Percentiles rank a stretch among this genome's conserved stretches.
Conservation (phyloP, 345 rosid genomes). For the Gossypium sturtianum region DNA sequence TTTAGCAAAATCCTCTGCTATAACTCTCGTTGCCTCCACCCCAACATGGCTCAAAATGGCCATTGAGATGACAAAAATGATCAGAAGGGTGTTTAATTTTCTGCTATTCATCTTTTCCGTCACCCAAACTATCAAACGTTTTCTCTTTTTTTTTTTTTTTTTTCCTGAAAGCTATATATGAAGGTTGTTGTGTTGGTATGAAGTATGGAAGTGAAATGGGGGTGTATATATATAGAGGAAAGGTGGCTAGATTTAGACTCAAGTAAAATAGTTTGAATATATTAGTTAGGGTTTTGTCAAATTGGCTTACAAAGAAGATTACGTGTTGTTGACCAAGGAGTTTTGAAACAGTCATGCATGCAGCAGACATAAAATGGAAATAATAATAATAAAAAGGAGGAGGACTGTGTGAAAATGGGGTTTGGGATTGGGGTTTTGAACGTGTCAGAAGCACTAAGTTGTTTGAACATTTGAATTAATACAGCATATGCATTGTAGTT, state of each 20-base stretch:
- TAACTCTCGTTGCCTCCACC: slow-evolving; percentile 34
- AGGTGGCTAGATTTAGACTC: background rate
- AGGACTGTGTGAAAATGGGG: background rate
- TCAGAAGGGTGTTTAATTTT: slow-evolving; percentile 18
- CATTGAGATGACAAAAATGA: slow-evolving; percentile 23
- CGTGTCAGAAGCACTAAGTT: background rate
- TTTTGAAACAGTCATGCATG: slow-evolving; percentile 16
- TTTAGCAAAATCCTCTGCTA: slow-evolving; percentile 31
- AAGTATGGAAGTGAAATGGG: background rate
- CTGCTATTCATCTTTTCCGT: slow-evolving; percentile 10
- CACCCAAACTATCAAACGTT: background rate
- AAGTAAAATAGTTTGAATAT: background rate
- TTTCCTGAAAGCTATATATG: background rate
- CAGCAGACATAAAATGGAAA: background rate
- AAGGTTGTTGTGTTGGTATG: background rate
- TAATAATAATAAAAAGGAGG: background rate
- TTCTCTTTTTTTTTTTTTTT: background rate
- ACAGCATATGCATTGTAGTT: background rate
- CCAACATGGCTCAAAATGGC: slow-evolving; percentile 19
- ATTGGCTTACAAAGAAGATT: background rate
- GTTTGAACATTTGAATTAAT: background rate
- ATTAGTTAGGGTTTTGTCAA: background rate
- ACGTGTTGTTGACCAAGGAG: slow-evolving; percentile 27
- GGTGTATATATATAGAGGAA: background rate
- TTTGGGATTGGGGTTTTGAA: background rate